Base-by-base conservation (phyloP, 179 eudicot species). In the Amaranthus tricolor region DNA sequence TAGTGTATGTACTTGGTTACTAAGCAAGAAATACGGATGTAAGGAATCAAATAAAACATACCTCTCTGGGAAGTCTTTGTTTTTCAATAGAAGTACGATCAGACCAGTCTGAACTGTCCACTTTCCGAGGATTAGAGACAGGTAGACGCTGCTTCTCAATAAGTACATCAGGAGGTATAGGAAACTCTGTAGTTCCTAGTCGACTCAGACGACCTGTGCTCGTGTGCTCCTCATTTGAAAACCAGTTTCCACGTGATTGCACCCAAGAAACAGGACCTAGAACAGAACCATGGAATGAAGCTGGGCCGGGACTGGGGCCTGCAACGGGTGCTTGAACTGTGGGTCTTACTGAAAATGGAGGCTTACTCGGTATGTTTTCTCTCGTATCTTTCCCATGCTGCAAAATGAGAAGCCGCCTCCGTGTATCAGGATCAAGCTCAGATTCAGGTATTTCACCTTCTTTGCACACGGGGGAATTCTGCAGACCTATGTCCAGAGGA, bases 391-490 rank as follows among this genome's bases (percentile, higher is more conserved):
- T 91, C 52, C 99, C 99, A 82, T 96, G 99, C 80, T 95, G 97
- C 83, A 95, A 83, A 78, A 95, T 95, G 62, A 95, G 99, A 62
- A 95, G 95, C 81, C 99, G 78, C 78, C 99, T 81, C 85, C 99
- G 86, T 45, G 96, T 90, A 80, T 95, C 99, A 44, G 99, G 97
- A 87, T 95, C 99, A 62, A 95, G 78, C 81, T 95, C 99, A 76
- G 93, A 88, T 82, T 93, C 99, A 51, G 96, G 96, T 55, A 95
- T 95, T 82, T 95, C 99, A 31, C 99, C 99, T 75, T 95, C 99
- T 86, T 95, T 97, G 76, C 91, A 85, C 54, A 97, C 93, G 77
- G 96, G 93, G 68, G 98, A 90, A 78, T 82, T 83, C 45, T 89
- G 96, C 84, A 89, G 74, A 76, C 78, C 83, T 54, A 85, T 71